Evolutionary conservation across 495 filamentous ascomycete species (phyloP).

Genomic region (Chaetomium tenue): DNA sequence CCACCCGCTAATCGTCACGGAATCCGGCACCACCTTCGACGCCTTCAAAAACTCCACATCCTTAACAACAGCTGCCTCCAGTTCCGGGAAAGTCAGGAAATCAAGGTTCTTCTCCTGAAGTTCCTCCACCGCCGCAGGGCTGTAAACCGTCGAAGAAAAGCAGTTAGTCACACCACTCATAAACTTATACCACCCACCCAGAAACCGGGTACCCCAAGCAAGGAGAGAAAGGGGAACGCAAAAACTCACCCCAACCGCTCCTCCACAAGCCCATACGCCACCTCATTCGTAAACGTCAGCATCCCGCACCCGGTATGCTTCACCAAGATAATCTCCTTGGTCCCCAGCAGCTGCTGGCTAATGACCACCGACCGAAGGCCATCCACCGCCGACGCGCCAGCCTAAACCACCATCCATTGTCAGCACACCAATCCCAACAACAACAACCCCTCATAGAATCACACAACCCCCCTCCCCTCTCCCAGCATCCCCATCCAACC

Average conservation of each 20-base stretch:
- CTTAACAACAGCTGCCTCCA: conserved; percentile 61
- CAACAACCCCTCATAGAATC: too few relatives aligned
- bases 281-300: conserved; percentile 71
- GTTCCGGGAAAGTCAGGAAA: conserved; percentile 64
- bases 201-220: not conserved
- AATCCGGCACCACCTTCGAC: conserved; percentile 56
- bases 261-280: conserved; percentile 56
- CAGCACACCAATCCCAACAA: too few relatives aligned
- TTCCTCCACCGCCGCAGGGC: conserved; percentile 28
- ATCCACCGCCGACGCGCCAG: conserved; percentile 65
- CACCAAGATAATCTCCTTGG: conserved; percentile 69
- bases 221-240: not conserved
- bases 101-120: conserved; percentile 39
- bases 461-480: too few relatives aligned
- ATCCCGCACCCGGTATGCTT: conserved; percentile 85
- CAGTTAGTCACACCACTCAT: not conserved
- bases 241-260: conserved; percentile 49
- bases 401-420: too few relatives aligned
- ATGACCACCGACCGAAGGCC: conserved; percentile 74
- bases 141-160: not conserved
- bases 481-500: too few relatives aligned
- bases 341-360: conserved; percentile 79
- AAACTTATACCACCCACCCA: too few relatives aligned
- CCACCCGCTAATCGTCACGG: conserved; percentile 67
- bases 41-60: conserved; percentile 65